Base-by-base conservation (phyloP, 805 yeast species). In the Hyphopichia homilentoma region DNA sequence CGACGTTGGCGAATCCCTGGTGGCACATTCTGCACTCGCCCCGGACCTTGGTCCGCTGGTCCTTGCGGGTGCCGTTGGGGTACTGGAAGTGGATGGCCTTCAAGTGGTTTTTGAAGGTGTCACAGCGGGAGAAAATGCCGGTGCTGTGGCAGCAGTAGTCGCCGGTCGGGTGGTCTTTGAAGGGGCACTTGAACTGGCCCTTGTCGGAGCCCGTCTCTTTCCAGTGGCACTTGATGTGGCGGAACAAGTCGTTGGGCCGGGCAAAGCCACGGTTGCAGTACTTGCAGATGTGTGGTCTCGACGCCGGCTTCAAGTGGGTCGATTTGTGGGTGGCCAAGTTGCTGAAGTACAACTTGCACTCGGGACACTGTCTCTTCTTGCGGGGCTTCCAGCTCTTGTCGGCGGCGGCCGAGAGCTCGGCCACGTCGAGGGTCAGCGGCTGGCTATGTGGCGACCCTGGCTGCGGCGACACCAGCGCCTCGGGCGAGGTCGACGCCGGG, bases 31-130 rank as follows among this genome's bases (percentile, higher is more conserved):
- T 78, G 60, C 97, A 89, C 35, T 65, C 66, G 6, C 97, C 97
- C 14, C 69, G 56, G 25, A 80, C 84, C 32, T 75, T 71, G 14
- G 60, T 56, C 41, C 97, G 72, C 47, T 85, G 83, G 39, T 75
- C 79, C 58, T 87, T 86, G 51, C 80, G 77, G 3, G 95, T 87
- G 5, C 95, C 95, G 24, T 73, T 73, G 4, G 96, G 96, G 57
- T 88, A 88, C 43, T 77, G 82, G 55, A 88, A 88, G 52, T 88
- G 97, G 40, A 88, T 71, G 2, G 96, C 94, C 54, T 84, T 85
- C 40, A 88, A 66, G 59, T 88, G 97, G 59, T 88, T 88, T 52
- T 88, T 88, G 61, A 77, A 88, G 4, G 97, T 88, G 53, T 88
- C 97, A 54, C 96, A 84, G 31, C 97, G 70, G 8, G 88, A 79